A percentile compares a stretch with the other conserved stretches of the same genome.
phyloP scores from a whole-genome alignment of 2,329 filamentous ascomycete genomes.

The Alternaria ventricosa region DNA sequence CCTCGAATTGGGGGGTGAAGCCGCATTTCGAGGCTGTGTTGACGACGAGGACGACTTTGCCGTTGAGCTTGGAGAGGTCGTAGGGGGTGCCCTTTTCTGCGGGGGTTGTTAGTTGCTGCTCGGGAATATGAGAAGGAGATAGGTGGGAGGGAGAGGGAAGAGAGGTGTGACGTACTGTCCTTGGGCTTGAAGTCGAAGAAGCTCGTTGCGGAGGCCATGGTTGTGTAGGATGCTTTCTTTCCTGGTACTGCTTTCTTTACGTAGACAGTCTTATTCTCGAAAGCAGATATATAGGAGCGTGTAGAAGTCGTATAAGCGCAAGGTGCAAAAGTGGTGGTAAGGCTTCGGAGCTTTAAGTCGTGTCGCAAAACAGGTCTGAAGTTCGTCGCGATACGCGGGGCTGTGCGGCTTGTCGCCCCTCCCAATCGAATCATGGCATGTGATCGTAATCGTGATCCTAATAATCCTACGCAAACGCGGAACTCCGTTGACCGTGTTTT shows the following conservation, averaged over 20 bases:
- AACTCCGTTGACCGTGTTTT: neutral
- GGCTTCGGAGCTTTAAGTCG: neutral
- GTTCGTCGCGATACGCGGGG: conserved; percentile 12
- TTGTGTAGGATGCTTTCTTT: conserved; percentile 25
- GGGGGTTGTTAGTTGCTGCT: neutral
- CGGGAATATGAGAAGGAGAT: too few species aligned
- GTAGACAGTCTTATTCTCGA: neutral
- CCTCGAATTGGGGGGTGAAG: conserved; percentile 94
- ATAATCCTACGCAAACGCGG: neutral
- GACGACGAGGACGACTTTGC: conserved; percentile 94
- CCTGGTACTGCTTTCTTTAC: neutral
- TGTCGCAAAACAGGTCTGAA: neutral
- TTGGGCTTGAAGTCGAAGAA: conserved; percentile 88
- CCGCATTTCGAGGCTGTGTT: conserved; percentile 99
- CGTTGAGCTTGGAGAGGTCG: conserved; percentile 74
- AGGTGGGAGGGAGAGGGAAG: neutral
- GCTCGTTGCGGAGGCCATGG: conserved; percentile 71
- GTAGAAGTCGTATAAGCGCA: neutral
- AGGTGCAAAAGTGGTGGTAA: neutral
- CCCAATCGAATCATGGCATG: conserved; percentile 18
- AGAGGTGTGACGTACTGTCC: conserved; percentile 68
- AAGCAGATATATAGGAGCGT: neutral
- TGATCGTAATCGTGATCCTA: neutral
- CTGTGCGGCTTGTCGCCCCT: conserved; percentile 10
- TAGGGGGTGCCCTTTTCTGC: conserved; percentile 76